Evolutionary conservation across 2,329 filamentous ascomycete genomes (phyloP), one percentile per base, ranked within the genome.

Genomic region (Cercospora sesami): DNA sequence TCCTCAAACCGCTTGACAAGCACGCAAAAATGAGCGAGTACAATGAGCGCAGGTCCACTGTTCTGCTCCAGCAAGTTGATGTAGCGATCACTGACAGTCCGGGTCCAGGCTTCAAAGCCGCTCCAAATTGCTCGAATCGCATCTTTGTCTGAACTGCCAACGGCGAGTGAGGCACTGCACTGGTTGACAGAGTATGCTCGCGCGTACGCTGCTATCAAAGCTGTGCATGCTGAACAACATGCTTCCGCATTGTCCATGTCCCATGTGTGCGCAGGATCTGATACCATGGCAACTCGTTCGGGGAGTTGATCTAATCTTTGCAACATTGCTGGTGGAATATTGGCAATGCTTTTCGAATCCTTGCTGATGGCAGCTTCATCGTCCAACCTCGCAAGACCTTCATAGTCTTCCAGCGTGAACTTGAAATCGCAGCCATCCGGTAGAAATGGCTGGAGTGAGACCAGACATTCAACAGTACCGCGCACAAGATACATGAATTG

Each of bases 341-440:
- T 67, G 5, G 42, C 48, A 1, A 65, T 39, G 39, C 55, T 63
- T 5, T 61, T 58, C 1, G 63, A 55, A 45, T 62, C 42, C 55
- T 48, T 58, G 18, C 7, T 53, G 9, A 63, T 21, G 7, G 53
- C 51, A 53, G 28, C 36, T 28, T 60, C 53, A 42, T 67, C 61
- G 18, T 69, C 61, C 39, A 61, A 12, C 9, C 55, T 33, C 7
- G 31, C 63, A n/a, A 69, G 60, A 26, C 55, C 60, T 39, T 65
- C 64, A 12, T 67, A 31, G 31, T 69, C 61, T 10, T 67, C 55
- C 3, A 51, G n/a, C 16, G 61, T 48, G 1, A 67, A 60, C n/a
- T 65, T 67, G 33, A 69, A 69, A n/a, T 65, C 68, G 30, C 64
- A 64, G 42, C 42, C 60, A n/a, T 64, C 33, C 51, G 68, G 64